Base-by-base conservation (phyloP, 805 yeast species). In the Diddensiella santjacobensis region DNA sequence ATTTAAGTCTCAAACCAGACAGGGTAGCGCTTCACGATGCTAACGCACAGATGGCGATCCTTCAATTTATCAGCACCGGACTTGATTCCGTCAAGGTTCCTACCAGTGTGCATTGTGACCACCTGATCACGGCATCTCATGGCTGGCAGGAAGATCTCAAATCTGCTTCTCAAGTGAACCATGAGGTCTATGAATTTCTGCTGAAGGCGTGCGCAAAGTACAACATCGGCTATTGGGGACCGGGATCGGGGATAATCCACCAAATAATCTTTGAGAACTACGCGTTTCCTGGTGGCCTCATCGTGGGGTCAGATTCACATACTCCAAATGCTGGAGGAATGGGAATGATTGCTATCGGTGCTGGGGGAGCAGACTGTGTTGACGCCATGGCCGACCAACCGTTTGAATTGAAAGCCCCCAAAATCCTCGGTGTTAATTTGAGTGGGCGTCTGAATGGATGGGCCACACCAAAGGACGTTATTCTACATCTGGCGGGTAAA, bases 11-110 rank as follows among this genome's bases (percentile, higher is more conserved):
- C 67, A 83, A 95, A 74, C 98, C 98, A 48, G 98, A 90, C 71
- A 81, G 98, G 71, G 97, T 91, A 54, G 97, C 97, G 42, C 88
- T 95, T 85, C 98, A 90, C 77, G 98, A 90, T 77, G 98, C 98
- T 50, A 88, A 96, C 51, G 97, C 97, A 48, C 98, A 90, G 75
- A 90, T 90, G 98, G 96, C 96, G 47, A 79, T 90, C 60, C 75
- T 90, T 64, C 98, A 90, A 75, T 90, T 90, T 70, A 89, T 89
- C 93, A 84, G 95, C 53, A 93, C 96, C 60, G 96, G 95, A 63
- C 74, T 88, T 80, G 83, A 87, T 53, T 78, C 81, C 64, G 95
- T 89, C 46, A 95, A 95, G 47, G 90, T 90, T 53, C 97, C 97
- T 47, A 87, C 90, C 52, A 87, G 96, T 40, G 95, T 90, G 52